phyloP scores from a whole-genome alignment of 2,329 filamentous ascomycete genomes.

The Penicillium sp. region DNA sequence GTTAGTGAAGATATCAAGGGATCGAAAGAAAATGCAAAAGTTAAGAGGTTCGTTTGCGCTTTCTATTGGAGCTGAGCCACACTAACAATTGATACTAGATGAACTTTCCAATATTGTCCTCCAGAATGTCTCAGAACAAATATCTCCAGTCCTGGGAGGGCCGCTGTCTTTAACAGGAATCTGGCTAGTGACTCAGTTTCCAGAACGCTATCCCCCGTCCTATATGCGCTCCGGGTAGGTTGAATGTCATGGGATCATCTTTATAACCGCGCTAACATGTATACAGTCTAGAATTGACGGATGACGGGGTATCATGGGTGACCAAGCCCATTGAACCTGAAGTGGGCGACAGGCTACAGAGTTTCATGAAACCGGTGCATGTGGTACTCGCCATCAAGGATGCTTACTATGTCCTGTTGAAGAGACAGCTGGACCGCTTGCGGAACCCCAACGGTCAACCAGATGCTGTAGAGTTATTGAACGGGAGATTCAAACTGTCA shows the following conservation, averaged over 20 bases:
- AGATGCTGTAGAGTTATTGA: constrained; percentile 18
- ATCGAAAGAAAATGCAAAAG: constrained; percentile 52
- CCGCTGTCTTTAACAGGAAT: constrained; percentile 55
- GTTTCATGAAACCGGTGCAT: constrained; percentile 35
- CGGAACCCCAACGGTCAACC: constrained; percentile 17
- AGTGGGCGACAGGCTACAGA: constrained; percentile 34
- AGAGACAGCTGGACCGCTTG: constrained; percentile 32
- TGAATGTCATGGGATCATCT: background rate
- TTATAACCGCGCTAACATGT: constrained; percentile 13
- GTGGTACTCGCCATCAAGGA: constrained; percentile 39
- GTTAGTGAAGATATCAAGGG: constrained; percentile 63
- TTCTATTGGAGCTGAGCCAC: background rate
- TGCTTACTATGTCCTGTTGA: constrained; percentile 36
- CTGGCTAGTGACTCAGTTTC: constrained; percentile 68
- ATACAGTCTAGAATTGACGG: constrained; percentile 33
- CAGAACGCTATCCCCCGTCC: constrained; percentile 61
- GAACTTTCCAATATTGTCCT: constrained; percentile 53
- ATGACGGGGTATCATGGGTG: constrained; percentile 32
- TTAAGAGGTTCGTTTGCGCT: constrained; percentile 49
- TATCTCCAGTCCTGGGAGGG: constrained; percentile 53
- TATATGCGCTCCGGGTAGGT: constrained; percentile 64
- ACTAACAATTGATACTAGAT: constrained; percentile 40
- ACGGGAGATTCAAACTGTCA: constrained; percentile 15
- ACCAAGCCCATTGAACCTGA: constrained; percentile 33
- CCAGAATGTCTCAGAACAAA: constrained; percentile 45